Conservation (phyloP, 116 monocot species). For the Zostera marina region DNA sequence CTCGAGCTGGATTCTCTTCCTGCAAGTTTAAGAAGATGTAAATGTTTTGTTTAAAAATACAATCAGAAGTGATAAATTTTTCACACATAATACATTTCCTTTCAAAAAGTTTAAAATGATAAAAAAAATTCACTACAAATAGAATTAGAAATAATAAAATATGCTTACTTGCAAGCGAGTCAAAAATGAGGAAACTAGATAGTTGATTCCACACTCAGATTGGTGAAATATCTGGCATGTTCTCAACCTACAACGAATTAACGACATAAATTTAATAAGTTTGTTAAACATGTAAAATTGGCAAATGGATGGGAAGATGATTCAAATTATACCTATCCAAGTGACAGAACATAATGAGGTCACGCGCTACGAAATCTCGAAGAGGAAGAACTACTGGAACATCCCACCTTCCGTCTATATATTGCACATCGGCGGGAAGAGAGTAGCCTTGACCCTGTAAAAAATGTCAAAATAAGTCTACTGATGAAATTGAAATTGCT, state of each 20-base stretch:
- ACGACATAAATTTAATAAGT: neutral
- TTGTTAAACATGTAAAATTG: neutral
- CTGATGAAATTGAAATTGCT: too few species aligned
- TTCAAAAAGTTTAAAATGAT: neutral
- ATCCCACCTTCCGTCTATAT: constrained; percentile 86
- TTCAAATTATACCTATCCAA: constrained; percentile 47
- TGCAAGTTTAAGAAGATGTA: constrained; percentile 18
- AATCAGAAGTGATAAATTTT: neutral
- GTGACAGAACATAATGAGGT: constrained; percentile 63
- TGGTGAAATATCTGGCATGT: constrained; percentile 28
- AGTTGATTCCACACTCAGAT: constrained; percentile 55
- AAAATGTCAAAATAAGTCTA: constrained; percentile 1
- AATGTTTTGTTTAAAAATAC: neutral
- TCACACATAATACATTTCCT: too few species aligned
- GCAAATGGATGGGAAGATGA: neutral
- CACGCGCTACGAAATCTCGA: constrained; percentile 61
- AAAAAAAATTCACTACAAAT: neutral
- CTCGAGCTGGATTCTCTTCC: constrained; percentile 96
- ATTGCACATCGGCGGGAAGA: constrained; percentile 87
- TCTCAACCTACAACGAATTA: constrained; percentile 83
- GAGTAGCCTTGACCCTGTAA: constrained; percentile 87
- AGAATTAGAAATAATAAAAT: neutral
- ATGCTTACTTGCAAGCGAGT: constrained; percentile 44
- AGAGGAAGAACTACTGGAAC: constrained; percentile 76
- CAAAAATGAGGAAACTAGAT: constrained; percentile 75